These are phyloP conservation scores for Zhuliangozyma blackwelliae DNA, from an alignment of 1,139 yeast genomes.

Conservation along the genomic window DNA sequence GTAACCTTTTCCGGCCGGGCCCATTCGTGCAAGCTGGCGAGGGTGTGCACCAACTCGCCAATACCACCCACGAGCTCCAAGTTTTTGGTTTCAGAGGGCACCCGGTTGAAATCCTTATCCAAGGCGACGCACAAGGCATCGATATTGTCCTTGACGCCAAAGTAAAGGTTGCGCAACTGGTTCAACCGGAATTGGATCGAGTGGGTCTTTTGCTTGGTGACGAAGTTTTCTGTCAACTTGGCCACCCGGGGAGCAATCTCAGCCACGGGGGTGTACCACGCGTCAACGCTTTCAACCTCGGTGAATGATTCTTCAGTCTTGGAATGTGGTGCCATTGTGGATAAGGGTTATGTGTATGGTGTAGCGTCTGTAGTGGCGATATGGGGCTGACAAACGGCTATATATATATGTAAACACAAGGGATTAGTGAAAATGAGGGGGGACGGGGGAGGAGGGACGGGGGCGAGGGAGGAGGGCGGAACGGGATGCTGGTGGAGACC, in stretches of 20 bases:
- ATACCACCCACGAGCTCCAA: conserved; percentile 53
- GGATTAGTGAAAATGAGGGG: too few species aligned
- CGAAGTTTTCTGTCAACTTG: conserved; percentile 41
- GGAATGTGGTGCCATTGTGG: conserved; percentile 5
- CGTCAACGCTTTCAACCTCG: conserved; percentile 4
- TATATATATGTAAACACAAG: too few species aligned
- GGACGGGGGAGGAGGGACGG: too few species aligned
- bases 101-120: conserved; percentile 60
- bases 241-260: conserved; percentile 49
- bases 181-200: conserved; percentile 55
- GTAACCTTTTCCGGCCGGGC: conserved; percentile 47
- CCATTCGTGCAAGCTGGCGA: conserved; percentile 61
- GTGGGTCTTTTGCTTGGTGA: conserved; percentile 44
- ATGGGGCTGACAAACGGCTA: too few species aligned
- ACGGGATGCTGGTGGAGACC: too few species aligned
- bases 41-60: conserved; percentile 56
- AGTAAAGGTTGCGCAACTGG: conserved; percentile 66
- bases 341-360: too few species aligned
- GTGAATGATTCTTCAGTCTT: conserved; percentile 10
- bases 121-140: conserved; percentile 57
- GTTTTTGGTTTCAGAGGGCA: conserved; percentile 55
- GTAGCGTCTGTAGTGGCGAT: too few species aligned
- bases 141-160: conserved; percentile 57
- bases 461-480: too few species aligned
- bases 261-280: conserved; percentile 42